These are phyloP conservation scores for Colletotrichum sublineola DNA, from an alignment of 2,329 filamentous ascomycete species.

Conservation along the genomic window DNA sequence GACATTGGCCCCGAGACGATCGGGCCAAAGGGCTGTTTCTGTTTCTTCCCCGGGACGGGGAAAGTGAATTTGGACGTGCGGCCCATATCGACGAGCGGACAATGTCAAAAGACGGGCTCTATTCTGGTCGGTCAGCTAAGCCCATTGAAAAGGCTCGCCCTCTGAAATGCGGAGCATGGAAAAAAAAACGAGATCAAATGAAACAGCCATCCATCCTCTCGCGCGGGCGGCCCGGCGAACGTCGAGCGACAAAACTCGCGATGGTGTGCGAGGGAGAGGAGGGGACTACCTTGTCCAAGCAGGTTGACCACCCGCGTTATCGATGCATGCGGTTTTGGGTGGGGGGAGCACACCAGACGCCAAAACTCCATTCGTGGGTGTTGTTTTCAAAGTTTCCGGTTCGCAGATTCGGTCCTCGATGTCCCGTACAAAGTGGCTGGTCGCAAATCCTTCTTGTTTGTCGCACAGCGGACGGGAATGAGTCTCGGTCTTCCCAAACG, in stretches of 20 bases:
- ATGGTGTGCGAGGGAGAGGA: slow-evolving; percentile 3
- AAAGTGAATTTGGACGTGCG: slow-evolving; percentile 62
- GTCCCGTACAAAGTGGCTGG: slow-evolving; percentile 21
- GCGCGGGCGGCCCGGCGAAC: slow-evolving; percentile 18
- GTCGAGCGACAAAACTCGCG: slow-evolving; percentile 25
- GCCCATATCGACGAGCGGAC: slow-evolving; percentile 50
- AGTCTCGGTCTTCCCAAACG: slow-evolving; percentile 20
- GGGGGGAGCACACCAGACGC: slow-evolving; percentile 15
- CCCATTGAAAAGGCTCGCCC: background rate
- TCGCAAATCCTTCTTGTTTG: slow-evolving; percentile 12
- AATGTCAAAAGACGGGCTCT: slow-evolving; percentile 22
- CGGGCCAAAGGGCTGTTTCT: slow-evolving; percentile 53
- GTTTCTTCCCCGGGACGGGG: slow-evolving; percentile 60
- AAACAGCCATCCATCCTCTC: background rate
- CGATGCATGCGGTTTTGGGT: slow-evolving; percentile 36
- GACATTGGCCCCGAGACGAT: slow-evolving; percentile 56
- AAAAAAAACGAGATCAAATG: background rate
- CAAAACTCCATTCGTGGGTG: slow-evolving; percentile 33
- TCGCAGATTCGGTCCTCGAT: slow-evolving; percentile 12
- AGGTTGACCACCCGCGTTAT: slow-evolving; percentile 35
- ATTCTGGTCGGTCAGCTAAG: slow-evolving; percentile 27
- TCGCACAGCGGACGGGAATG: slow-evolving; percentile 27
- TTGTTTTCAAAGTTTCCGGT: slow-evolving; percentile 9
- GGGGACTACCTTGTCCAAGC: slow-evolving; percentile 42
- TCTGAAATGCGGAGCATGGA: background rate